Percentiles rank a stretch among this genome's conserved stretches.
phyloP scores from a whole-genome alignment of 2,329 filamentous ascomycete species.

The Diaporthe citri region DNA sequence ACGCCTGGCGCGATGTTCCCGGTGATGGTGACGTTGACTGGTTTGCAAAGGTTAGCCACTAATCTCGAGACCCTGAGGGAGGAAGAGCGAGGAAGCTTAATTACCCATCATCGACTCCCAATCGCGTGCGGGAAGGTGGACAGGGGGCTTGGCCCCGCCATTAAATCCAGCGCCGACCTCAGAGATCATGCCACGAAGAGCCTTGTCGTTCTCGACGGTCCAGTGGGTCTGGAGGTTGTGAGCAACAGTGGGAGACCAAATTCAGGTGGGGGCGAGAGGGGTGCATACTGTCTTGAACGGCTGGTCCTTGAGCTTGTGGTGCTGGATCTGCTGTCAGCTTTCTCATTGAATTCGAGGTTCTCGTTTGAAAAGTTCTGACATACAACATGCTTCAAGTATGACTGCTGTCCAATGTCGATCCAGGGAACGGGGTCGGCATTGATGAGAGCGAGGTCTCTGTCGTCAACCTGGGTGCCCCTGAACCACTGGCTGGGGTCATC shows the following conservation, averaged over 20 bases:
- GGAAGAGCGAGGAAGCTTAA: background rate
- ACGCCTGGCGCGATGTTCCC: background rate
- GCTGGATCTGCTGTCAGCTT: background rate
- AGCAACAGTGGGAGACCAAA: background rate
- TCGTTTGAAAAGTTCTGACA: background rate
- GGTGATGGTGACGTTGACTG: slow-evolving; percentile 16
- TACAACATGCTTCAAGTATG: slow-evolving; percentile 18
- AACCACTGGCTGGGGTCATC: slow-evolving; percentile 14
- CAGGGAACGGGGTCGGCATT: background rate
- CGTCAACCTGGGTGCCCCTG: background rate
- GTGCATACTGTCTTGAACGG: background rate
- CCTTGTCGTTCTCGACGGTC: slow-evolving; percentile 33
- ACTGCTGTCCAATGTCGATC: slow-evolving; percentile 1
- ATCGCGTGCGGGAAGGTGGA: background rate
- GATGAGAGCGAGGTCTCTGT: slow-evolving; percentile 33
- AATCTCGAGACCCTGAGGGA: too few relatives aligned
- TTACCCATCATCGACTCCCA: slow-evolving; percentile 27
- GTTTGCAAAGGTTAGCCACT: background rate
- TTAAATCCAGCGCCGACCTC: background rate
- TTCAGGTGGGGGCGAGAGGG: too few relatives aligned
- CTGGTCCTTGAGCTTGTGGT: slow-evolving; percentile 18
- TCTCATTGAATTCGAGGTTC: background rate
- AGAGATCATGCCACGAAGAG: slow-evolving; percentile 2
- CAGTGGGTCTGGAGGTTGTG: slow-evolving; percentile 12
- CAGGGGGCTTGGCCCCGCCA: background rate